These are phyloP conservation scores for Talaromyces albobiverticillius DNA, from an alignment of 2,329 filamentous ascomycete genomes.

Conservation along the genomic window DNA sequence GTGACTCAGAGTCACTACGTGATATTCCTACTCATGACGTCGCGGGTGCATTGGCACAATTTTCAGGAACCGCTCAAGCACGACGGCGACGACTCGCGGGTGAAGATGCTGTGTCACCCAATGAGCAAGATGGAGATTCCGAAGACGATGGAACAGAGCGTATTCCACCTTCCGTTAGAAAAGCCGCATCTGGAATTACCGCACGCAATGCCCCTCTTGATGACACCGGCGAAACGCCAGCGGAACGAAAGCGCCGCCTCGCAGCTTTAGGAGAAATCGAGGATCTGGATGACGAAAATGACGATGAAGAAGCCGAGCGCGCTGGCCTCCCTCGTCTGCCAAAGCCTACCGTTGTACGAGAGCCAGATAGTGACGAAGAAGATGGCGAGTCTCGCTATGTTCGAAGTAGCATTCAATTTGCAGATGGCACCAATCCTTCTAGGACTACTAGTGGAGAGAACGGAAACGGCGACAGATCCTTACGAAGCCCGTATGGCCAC, in stretches of 20 bases:
- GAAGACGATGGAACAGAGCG: slow-evolving; percentile 44
- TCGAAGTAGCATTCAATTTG: slow-evolving; percentile 13
- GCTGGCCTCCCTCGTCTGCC: slow-evolving; percentile 12
- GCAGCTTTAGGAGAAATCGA: slow-evolving; percentile 40
- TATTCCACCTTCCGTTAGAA: slow-evolving; percentile 29
- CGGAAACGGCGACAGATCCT: slow-evolving; percentile 1
- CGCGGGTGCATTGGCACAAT: slow-evolving; percentile 7
- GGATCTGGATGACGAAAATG: slow-evolving; percentile 24
- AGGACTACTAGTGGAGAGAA: slow-evolving; percentile 9
- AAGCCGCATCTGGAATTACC: slow-evolving; percentile 9
- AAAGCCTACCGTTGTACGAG: slow-evolving; percentile 10
- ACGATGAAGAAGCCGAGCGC: slow-evolving; percentile 19
- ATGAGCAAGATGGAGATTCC: slow-evolving; percentile 27
- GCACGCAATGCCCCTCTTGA: not conserved
- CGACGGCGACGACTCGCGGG: slow-evolving; percentile 36
- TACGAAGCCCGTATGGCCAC: slow-evolving; percentile 8
- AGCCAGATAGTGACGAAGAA: slow-evolving; percentile 6
- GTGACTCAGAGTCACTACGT: slow-evolving; percentile 17
- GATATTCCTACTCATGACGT: slow-evolving; percentile 33
- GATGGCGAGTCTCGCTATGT: slow-evolving; percentile 16
- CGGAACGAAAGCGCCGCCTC: slow-evolving; percentile 45
- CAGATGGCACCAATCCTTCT: slow-evolving; percentile 12
- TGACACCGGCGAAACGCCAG: slow-evolving; percentile 35
- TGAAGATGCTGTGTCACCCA: slow-evolving; percentile 13
- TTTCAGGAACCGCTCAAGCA: slow-evolving; percentile 28